Percentiles rank a stretch among this genome's conserved stretches.
Conservation (phyloP, 2,329 filamentous ascomycete genomes). For the Aspergillus sp. region DNA sequence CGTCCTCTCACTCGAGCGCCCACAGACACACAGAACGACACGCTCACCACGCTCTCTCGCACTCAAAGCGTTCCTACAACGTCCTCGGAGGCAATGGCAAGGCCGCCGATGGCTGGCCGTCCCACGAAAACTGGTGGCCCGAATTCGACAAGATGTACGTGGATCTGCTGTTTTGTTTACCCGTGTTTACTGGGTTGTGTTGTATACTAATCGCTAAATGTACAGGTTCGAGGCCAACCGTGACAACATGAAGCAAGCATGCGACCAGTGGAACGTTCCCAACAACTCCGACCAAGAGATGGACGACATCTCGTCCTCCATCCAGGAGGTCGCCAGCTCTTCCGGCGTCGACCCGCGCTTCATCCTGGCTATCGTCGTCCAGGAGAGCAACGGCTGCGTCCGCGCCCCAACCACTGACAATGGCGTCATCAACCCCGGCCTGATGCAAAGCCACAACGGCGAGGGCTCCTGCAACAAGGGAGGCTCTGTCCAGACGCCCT, state of each 20-base stretch:
- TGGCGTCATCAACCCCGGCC: slow-evolving; percentile 45
- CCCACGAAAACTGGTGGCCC: slow-evolving; percentile 19
- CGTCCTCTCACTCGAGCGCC: slow-evolving; percentile 21
- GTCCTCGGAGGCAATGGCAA: slow-evolving; percentile 8
- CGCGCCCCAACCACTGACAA: slow-evolving; percentile 43
- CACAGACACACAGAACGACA: neutral
- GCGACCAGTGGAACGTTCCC: slow-evolving; percentile 18
- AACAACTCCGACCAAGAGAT: slow-evolving; percentile 32
- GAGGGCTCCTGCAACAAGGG: slow-evolving; percentile 36
- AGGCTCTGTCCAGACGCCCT: slow-evolving; percentile 22
- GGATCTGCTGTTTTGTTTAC: too few species aligned
- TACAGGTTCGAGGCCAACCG: slow-evolving; percentile 17
- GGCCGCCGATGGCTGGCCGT: slow-evolving; percentile 26
- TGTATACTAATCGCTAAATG: neutral
- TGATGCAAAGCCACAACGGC: slow-evolving; percentile 33
- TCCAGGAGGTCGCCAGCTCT: slow-evolving; percentile 32
- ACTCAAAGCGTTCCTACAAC: slow-evolving; percentile 8
- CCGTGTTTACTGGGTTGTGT: too few species aligned
- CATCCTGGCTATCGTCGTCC: slow-evolving; percentile 47
- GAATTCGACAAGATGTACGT: slow-evolving; percentile 24
- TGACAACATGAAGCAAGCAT: slow-evolving; percentile 15
- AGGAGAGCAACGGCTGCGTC: slow-evolving; percentile 48
- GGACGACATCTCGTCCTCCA: slow-evolving; percentile 31
- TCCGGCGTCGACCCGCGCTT: slow-evolving; percentile 40
- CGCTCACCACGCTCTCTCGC: neutral